These are phyloP conservation scores for Microstegium vimineum DNA, from an alignment of 176 grass and related monocot genomes.

Conservation along the genomic window DNA sequence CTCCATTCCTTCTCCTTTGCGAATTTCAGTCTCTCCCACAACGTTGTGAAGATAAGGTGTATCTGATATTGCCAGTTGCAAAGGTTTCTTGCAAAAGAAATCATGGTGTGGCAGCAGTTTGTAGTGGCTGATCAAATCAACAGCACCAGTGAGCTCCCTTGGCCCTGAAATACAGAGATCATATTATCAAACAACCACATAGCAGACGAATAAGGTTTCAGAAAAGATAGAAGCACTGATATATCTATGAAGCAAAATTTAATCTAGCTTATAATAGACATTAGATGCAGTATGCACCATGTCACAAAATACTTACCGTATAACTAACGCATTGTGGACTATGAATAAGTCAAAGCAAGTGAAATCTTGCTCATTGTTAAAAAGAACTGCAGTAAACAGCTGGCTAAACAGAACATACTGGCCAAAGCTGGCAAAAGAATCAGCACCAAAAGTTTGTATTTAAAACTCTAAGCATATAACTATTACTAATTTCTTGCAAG, in stretches of 20 bases:
- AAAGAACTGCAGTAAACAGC: not conserved
- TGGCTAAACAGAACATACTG: not conserved
- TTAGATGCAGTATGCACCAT: not conserved
- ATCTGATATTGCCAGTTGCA: conserved; percentile 82
- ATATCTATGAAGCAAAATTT: conserved; percentile 8
- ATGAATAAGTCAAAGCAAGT: not conserved
- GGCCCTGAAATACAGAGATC: conserved; percentile 54
- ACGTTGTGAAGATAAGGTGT: conserved; percentile 94
- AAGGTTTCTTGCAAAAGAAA: conserved; percentile 90
- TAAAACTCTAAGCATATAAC: not conserved
- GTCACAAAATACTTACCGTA: not conserved
- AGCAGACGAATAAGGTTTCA: not conserved
- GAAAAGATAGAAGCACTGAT: not conserved
- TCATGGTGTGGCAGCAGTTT: conserved; percentile 77
- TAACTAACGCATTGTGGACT: conserved; percentile 5
- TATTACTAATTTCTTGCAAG: not conserved
- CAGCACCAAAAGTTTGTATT: not conserved
- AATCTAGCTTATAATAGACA: not conserved
- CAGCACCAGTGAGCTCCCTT: conserved; percentile 79
- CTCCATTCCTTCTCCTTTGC: conserved; percentile 98
- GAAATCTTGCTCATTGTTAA: not conserved
- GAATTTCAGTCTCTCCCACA: conserved; percentile 87
- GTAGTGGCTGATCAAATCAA: conserved; percentile 90
- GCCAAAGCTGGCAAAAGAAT: not conserved
- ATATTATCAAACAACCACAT: not conserved